Percentiles rank a stretch among this genome's conserved stretches.
These are phyloP conservation scores for Plasmodium knowlesi DNA, from an alignment of 169 alveolate genomes.

Conservation along the genomic window DNA sequence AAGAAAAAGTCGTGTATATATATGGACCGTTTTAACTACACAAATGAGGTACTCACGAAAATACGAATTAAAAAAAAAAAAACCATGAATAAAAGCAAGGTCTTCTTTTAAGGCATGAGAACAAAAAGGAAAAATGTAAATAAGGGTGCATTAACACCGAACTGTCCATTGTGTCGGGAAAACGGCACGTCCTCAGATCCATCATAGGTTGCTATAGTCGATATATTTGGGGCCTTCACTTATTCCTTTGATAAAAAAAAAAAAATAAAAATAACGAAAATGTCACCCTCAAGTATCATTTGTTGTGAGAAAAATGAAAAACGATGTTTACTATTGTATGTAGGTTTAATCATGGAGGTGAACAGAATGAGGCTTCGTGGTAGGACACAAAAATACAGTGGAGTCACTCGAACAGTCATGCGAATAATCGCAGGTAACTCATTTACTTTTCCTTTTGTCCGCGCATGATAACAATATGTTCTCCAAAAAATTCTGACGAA, in stretches of 20 bases:
- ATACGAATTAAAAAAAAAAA: background rate
- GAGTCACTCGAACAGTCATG: background rate
- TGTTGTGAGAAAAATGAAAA: background rate
- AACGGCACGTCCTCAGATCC: background rate
- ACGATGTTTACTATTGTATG: background rate
- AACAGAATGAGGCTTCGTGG: background rate
- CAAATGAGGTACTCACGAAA: background rate
- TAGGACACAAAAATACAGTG: background rate
- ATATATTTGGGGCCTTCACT: conserved; percentile 42
- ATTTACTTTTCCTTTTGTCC: conserved; percentile 52
- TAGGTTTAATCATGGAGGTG: background rate
- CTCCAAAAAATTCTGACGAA: conserved; percentile 58
- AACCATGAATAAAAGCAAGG: background rate
- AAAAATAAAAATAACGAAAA: background rate
- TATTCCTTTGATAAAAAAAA: conserved; percentile 35
- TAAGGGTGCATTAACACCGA: background rate
- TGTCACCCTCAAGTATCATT: background rate
- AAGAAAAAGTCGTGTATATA: background rate
- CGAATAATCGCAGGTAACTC: background rate
- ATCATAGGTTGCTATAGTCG: conserved; percentile 26
- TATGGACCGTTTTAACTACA: background rate
- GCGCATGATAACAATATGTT: conserved; percentile 58
- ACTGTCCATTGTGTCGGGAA: background rate
- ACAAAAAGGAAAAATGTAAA: background rate
- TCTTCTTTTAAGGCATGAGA: background rate